phyloP scores from a whole-genome alignment of 2,329 filamentous ascomycete genomes.

The Aspergillus neoniger region DNA sequence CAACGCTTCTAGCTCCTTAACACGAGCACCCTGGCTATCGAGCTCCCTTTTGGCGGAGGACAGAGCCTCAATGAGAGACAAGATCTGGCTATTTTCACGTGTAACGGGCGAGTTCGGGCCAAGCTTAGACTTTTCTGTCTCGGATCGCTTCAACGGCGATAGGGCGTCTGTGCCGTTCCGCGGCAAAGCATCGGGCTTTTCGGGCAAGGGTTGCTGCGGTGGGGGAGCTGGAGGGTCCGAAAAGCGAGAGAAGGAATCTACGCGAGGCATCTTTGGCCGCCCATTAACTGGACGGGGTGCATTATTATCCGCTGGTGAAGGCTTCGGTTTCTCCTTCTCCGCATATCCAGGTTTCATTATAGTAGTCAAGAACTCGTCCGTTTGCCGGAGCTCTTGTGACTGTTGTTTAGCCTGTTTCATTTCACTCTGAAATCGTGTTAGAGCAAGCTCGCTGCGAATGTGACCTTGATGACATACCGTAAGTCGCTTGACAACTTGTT shows the following conservation, averaged over 20 bases:
- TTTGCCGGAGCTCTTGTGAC: conserved; percentile 78
- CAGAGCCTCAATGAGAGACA: conserved; percentile 81
- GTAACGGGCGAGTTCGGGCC: conserved; percentile 47
- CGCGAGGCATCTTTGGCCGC: conserved; percentile 54
- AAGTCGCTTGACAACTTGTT: conserved; percentile 87
- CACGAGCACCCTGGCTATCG: conserved; percentile 74
- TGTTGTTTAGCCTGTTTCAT: conserved; percentile 88
- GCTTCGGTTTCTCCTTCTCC: conserved; percentile 53
- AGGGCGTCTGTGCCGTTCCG: conserved; percentile 49
- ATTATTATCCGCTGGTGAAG: conserved; percentile 47
- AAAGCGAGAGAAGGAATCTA: conserved; percentile 80
- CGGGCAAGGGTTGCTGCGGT: conserved; percentile 87
- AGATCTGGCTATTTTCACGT: conserved; percentile 70
- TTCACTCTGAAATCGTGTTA: conserved; percentile 66
- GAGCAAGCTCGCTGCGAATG: conserved; percentile 21
- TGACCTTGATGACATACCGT: conserved; percentile 56
- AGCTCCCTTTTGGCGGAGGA: conserved; percentile 83
- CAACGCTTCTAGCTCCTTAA: conserved; percentile 78
- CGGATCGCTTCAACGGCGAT: conserved; percentile 68
- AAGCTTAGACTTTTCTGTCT: conserved; percentile 72
- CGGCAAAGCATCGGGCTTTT: conserved; percentile 74
- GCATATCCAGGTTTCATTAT: conserved; percentile 71
- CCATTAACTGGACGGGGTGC: conserved; percentile 50
- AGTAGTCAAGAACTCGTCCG: conserved; percentile 76
- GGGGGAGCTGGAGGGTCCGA: conserved; percentile 92